Evolutionary conservation across 306 rosid genomes (phyloP), one percentile per base, ranked within the genome.

Genomic region (Acacia melanoxylon): DNA sequence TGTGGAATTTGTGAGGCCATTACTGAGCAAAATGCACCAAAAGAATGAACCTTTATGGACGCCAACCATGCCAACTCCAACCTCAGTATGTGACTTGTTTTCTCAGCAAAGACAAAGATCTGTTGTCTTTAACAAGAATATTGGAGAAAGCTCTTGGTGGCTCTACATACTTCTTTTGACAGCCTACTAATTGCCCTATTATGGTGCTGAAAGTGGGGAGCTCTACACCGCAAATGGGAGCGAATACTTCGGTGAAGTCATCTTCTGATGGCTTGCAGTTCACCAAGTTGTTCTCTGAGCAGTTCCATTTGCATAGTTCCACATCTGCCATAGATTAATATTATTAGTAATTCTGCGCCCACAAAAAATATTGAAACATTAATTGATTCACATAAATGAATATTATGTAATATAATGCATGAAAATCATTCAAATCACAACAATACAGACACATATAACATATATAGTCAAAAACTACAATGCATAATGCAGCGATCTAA

Each of bases 161-260:
- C 72, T 93, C 94, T 2, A 92, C 41, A 84, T 95, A 93, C 72
- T 90, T 86, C 24, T 75, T 84, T 77, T 86, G 94, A 62, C 98
- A 95, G 7, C 93, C 97, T 35, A 88, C 87, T 29, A 92, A 83
- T 56, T 86, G 90, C 51, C 93, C 93, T 0, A 96, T 93, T 81
- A 95, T 86, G 82, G 86, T 91, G 83, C 86, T 93, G 2, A 95
- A 84, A 67, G 99, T 95, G 1, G 99, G 97, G 20, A 95, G 91
- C 91, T 95, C 99, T 0, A 95, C 92, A 0, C 99, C 99, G 1
- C 98, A 95, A 65, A 93, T 88, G 3, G 96, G 99, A 48, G 98
- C 97, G 52, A 95, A 95, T 10, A 95, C 88, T 85, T 95, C 93
- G 0, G 89, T 92, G 93, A 95, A 93, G 88, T 95, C 90, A 13